Conservation (phyloP, 495 filamentous ascomycete species). For the Aspergillus heteromorphus region DNA sequence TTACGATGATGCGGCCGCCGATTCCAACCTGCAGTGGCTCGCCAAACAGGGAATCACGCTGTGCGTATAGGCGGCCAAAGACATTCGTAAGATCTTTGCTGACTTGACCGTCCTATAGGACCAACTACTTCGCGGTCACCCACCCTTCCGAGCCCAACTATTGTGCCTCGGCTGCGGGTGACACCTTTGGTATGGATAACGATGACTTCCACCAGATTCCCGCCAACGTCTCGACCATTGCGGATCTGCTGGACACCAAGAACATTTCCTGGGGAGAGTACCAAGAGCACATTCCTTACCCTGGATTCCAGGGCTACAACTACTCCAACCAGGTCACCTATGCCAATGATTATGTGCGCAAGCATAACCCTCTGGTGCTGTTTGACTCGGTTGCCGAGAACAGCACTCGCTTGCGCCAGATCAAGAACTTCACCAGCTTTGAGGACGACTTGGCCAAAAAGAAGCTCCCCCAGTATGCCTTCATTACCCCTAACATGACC, state of each 20-base stretch:
- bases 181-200: conserved; percentile 65
- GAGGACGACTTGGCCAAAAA: conserved; percentile 50
- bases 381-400: conserved; percentile 55
- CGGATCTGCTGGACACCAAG: conserved; percentile 64
- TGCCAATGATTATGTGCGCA: conserved; percentile 67
- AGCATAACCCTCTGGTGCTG: conserved; percentile 64
- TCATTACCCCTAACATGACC: conserved; percentile 74
- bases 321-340: conserved; percentile 47
- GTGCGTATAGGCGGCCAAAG: conserved; percentile 1
- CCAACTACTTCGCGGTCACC: conserved; percentile 58
- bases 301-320: conserved; percentile 58
- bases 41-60: conserved; percentile 59
- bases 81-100: background rate
- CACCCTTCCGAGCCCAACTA: conserved; percentile 74
- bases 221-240: conserved; percentile 60
- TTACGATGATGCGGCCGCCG: conserved; percentile 44
- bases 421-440: conserved; percentile 67
- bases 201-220: conserved; percentile 55
- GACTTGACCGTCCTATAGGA: conserved; percentile 16
- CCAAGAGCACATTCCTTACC: conserved; percentile 63
- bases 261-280: conserved; percentile 66
- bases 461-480: conserved; percentile 64
- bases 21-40: conserved; percentile 51
- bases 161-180: conserved; percentile 54
- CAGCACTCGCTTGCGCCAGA: conserved; percentile 48